phyloP scores from a whole-genome alignment of 805 yeast species.

The Babjeviella inositovora region DNA sequence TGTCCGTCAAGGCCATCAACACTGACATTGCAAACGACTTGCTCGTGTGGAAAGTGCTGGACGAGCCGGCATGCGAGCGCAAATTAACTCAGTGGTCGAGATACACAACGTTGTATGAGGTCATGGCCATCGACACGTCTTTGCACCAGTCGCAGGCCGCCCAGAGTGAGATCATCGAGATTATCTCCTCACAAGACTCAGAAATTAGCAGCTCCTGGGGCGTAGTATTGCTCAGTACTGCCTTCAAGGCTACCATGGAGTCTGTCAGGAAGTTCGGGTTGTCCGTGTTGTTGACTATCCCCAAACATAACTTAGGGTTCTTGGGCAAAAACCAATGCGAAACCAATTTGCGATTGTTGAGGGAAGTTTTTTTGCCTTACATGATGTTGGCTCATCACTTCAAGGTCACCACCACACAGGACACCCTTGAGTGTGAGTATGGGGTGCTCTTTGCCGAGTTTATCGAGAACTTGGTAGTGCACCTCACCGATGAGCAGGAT shows the following conservation, averaged over 20 bases:
- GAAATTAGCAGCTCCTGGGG: conserved; percentile 58
- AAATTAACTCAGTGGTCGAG: conserved; percentile 54
- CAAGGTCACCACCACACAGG: conserved; percentile 16
- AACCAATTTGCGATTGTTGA: no score
- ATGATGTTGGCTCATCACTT: conserved; percentile 52
- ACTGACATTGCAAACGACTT: conserved; percentile 13
- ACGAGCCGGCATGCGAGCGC: conserved; percentile 10
- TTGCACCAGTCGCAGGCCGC: conserved; percentile 79
- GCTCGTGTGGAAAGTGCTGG: conserved; percentile 25
- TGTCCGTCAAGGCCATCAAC: conserved; percentile 32
- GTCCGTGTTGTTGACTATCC: conserved; percentile 35
- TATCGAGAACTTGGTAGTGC: conserved; percentile 16
- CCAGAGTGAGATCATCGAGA: conserved; percentile 34
- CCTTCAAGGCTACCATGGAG: conserved; percentile 63
- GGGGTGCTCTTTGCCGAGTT: conserved; percentile 35
- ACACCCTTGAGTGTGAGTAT: conserved; percentile 30
- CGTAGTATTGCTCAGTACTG: conserved; percentile 56
- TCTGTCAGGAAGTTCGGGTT: conserved; percentile 53
- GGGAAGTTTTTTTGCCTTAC: conserved; percentile 32
- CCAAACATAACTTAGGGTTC: conserved; percentile 22
- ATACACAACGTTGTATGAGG: conserved; percentile 61
- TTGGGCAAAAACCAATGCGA: conserved; percentile 21
- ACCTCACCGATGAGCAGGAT: conserved; percentile 9
- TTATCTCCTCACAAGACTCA: conserved; percentile 33
- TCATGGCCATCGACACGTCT: conserved; percentile 73